Evolutionary conservation across 2,329 filamentous ascomycete genomes (phyloP).

Genomic region (Aspergillus bombycis): DNA sequence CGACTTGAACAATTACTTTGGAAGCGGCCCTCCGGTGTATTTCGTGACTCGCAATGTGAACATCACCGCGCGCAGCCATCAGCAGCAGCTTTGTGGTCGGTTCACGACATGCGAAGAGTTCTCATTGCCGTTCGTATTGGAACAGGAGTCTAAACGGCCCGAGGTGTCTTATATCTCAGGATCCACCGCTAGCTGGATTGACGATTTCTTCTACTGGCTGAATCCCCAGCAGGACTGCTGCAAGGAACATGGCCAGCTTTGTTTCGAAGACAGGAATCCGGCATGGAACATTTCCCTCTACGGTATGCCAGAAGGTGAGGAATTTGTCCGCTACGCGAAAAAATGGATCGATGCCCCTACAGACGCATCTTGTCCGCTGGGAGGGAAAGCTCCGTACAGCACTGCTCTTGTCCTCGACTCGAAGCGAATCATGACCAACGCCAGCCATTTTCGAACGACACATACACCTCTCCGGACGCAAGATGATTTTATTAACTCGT

Average conservation of each 20-base stretch:
- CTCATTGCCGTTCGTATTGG: constrained; percentile 85
- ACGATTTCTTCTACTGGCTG: constrained; percentile 96
- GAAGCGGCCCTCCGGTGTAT: constrained; percentile 90
- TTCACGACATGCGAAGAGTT: constrained; percentile 85
- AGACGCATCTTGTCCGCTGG: constrained; percentile 81
- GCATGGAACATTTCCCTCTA: constrained; percentile 86
- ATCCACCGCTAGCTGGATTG: constrained; percentile 91
- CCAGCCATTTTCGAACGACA: constrained; percentile 88
- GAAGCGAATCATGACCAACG: constrained; percentile 67
- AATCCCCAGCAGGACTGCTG: constrained; percentile 83
- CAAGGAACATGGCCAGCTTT: constrained; percentile 69
- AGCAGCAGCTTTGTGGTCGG: constrained; percentile 85
- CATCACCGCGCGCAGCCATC: constrained; percentile 71
- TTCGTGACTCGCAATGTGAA: constrained; percentile 88
- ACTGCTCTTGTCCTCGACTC: constrained; percentile 79
- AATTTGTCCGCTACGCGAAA: constrained; percentile 83
- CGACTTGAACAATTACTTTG: constrained; percentile 90
- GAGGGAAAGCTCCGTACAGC: constrained; percentile 84
- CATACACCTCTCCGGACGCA: constrained; percentile 88
- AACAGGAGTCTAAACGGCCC: constrained; percentile 89
- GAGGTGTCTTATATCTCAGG: constrained; percentile 86
- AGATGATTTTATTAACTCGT: constrained; percentile 88
- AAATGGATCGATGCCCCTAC: constrained; percentile 83
- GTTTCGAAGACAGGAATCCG: constrained; percentile 76
- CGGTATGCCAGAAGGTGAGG: constrained; percentile 91